Evolutionary conservation across 345 rosid genomes (phyloP), one percentile per base, ranked within the genome.

Genomic region (Odontarrhena argentea): DNA sequence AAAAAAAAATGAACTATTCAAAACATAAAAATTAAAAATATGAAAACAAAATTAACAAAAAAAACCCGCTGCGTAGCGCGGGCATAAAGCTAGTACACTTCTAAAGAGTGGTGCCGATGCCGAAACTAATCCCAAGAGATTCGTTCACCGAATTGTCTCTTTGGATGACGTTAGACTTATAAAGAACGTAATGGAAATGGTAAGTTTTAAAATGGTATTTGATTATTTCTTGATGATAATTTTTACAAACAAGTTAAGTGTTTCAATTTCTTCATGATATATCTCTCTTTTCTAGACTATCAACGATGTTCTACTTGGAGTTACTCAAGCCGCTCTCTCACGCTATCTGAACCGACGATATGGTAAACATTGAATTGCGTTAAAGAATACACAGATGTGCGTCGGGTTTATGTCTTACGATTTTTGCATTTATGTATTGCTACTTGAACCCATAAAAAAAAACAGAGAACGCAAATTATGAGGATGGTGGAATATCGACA

Each of bases 231-330:
- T 18, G 2, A 11, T 25, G 32, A 14, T 22, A 28, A 24, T 13
- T 44, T 60, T 60, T 40, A 26, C 13, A 7, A 41, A 58, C 2
- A 40, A 58, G 6, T 56, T 12, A 38, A 7, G 28, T 58, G 52
- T 44, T 1, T 60, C 35, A 1, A 18, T 40, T 38, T 6, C 3
- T 56, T 10, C 13, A 11, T 56, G 9, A 4, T n/a, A n/a, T n/a
- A n/a, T n/a, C n/a, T n/a, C n/a, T 47, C 9, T 57, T 14, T 28
- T 18, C 38, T 51, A 89, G 96, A 89, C 96, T 4, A 51, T 87
- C 68, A 87, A 85, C 7, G 93, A 89, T 61, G 88, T 89, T 32
- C 37, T 85, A 15, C n/a, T 82, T 30, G 96, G 91, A 50, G 68
- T 82, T 34, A 82, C 85, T 32, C 86, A 87, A 65, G 88, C 85